Base-by-base conservation (phyloP, 345 rosid species). In the Salix exigua region DNA sequence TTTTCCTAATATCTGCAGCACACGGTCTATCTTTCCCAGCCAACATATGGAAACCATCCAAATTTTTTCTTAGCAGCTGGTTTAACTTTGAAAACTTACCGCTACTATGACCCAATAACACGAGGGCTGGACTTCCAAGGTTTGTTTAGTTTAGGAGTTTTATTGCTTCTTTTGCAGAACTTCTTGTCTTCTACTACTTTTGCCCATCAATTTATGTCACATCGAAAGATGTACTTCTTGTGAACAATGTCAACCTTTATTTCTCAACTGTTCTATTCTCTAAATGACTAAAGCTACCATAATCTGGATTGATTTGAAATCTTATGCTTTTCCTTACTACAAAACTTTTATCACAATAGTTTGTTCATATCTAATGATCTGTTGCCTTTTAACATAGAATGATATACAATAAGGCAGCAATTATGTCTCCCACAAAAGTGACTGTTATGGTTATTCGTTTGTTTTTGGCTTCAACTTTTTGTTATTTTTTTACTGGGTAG, bases 121-220 rank as follows among this genome's bases (percentile, higher is more conserved):
- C 17, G 61, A 58, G 88, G 85, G 42, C 79, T 87, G 60, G 85
- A 87, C 78, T 85, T 85, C 68, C 85, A 83, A 87, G 88, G 90
- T 83, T 73, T 70, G 78, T 25, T 6, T 28, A 60, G 31, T 83
- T 33, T 65, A 44, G 26, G 61, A 61, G 40, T 60, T 40, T 17
- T 26, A n/a, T 13, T 55, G 6, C 16, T n/a, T 69, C 25, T 55
- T 31, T 60, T 42, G 6, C 62, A 25, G 19, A 14, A 48, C 21
- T 17, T 48, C 53, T 48, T 48, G 18, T 5, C 53, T 48, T 48
- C 53, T 48, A 5, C 51, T 4, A 3, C 51, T 48, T 48, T 31
- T 62, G 18, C 25, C 70, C 40, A 51, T 44, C 18, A 26, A 33
- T 46, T 68, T 51, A 16, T 33, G 31, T 58, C 62, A 67, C 25